Evolutionary conservation across 2,329 filamentous ascomycete species (phyloP).

Genomic region (Phymatotrichopsis omnivora): DNA sequence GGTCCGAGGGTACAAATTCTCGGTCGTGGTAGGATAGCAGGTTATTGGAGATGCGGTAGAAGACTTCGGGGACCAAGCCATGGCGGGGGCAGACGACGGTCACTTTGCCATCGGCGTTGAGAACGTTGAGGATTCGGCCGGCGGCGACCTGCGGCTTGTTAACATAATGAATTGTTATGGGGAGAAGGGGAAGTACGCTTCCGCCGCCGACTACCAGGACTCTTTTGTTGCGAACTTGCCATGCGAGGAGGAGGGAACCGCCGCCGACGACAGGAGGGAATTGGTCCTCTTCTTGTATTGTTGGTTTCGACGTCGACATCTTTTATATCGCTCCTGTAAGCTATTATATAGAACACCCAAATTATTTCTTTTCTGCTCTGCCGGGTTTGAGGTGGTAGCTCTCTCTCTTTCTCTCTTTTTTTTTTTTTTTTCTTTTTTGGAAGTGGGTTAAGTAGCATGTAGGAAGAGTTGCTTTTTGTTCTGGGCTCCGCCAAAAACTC

Average conservation of each 20-base stretch:
- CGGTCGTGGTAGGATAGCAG: constrained; percentile 75
- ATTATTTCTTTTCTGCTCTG: too few species aligned
- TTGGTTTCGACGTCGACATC: too few species aligned
- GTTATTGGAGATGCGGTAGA: constrained; percentile 61
- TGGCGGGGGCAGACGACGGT: constrained; percentile 70
- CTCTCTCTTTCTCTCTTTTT: too few species aligned
- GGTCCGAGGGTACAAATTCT: constrained; percentile 73
- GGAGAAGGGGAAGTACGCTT: constrained; percentile 21
- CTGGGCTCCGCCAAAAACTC: too few species aligned
- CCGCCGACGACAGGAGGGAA: constrained; percentile 81
- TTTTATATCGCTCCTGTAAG: too few species aligned
- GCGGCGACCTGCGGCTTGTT: constrained; percentile 68
- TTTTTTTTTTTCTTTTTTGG: too few species aligned
- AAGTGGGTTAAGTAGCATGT: too few species aligned
- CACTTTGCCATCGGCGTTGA: constrained; percentile 88
- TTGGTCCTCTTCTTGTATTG: too few species aligned
- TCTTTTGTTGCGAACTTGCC: constrained; percentile 82
- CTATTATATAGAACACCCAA: too few species aligned
- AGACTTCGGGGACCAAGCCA: constrained; percentile 81
- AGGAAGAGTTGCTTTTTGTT: too few species aligned
- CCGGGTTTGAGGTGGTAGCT: too few species aligned
- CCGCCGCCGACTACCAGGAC: constrained; percentile 92
- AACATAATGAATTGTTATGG: constrained; percentile 2
- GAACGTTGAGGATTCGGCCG: constrained; percentile 82
- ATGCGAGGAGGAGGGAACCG: constrained; percentile 87